Base-by-base conservation (phyloP, 805 yeast species). In the Candida ipomoeae region DNA sequence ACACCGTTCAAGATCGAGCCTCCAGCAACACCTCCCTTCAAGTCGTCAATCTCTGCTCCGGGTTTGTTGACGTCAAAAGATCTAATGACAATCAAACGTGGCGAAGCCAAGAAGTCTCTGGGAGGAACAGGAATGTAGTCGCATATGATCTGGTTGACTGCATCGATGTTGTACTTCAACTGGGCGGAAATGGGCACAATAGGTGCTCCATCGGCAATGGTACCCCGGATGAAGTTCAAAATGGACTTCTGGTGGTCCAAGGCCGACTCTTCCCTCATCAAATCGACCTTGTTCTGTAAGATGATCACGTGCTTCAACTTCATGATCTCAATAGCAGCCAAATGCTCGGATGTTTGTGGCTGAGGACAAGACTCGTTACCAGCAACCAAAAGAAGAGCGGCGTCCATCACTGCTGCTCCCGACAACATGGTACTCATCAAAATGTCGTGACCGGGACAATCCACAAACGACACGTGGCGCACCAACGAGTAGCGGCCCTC, bases 361-460 rank as follows among this genome's bases (percentile, higher is more conserved):
- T 94, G 99, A 54, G 99, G 99, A 79, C 99, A 94, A 49, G 96
- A 83, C 80, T 94, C 99, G 70, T 94, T 94, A 73, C 98, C 99
- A 29, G 99, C 99, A 67, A 94, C 85, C 58, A 94, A 80, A 66
- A 94, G 78, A 55, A 94, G 78, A 2, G 99, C 99, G 50, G 99
- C 99, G 74, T 94, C 99, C 99, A 94, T 94, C 58, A 94, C 99
- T 15, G 99, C 99, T 35, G 99, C 99, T 69, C 99, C 99, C 43
- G 98, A 91, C 82, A 94, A 84, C 99, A 94, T 94, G 59, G 99
- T 94, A 81, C 97, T 90, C 99, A 94, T 94, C 71, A 94, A 85
- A 77, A 94, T 95, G 79, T 94, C 99, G 87, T 94, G 99, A 71
- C 99, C 99, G 54, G 99, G 99, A 79, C 99, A 95, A 79, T 94